These are phyloP conservation scores for Cryptosporidium parvum DNA, from an alignment of 169 alveolate species.

Conservation along the genomic window DNA sequence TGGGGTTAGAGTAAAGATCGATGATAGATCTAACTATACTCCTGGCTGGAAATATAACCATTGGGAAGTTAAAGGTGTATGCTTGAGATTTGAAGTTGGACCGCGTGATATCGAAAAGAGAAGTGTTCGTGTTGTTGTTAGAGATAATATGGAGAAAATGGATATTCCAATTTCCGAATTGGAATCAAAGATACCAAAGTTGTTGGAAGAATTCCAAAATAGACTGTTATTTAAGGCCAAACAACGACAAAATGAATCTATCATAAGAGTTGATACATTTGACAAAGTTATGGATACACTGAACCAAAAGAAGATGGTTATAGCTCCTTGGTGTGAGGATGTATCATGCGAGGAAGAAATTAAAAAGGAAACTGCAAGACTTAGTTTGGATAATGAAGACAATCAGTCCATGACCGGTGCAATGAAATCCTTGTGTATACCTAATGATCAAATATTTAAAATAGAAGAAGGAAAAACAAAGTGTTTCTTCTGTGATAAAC, in stretches of 20 bases:
- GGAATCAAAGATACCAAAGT: slow-evolving; percentile 77
- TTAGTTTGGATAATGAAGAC: slow-evolving; percentile 51
- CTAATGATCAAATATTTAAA: slow-evolving; percentile 91
- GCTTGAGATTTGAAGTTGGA: slow-evolving; percentile 98
- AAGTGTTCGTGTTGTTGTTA: slow-evolving; percentile 89
- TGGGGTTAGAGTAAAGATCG: slow-evolving; percentile 80
- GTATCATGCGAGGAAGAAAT: slow-evolving; percentile 83
- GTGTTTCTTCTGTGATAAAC: slow-evolving; percentile 96
- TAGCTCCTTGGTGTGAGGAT: slow-evolving; percentile 93
- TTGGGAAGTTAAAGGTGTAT: slow-evolving; percentile 99
- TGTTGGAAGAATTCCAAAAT: slow-evolving; percentile 82
- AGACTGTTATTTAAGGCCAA: slow-evolving; percentile 82
- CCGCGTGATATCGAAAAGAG: slow-evolving; percentile 93
- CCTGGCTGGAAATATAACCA: slow-evolving; percentile 99
- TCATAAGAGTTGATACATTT: slow-evolving; percentile 78
- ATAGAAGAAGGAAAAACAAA: slow-evolving; percentile 88
- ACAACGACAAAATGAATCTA: slow-evolving; percentile 78
- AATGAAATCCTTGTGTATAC: slow-evolving; percentile 97
- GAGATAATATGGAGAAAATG: slow-evolving; percentile 89
- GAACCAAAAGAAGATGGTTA: slow-evolving; percentile 83
- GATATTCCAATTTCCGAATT: slow-evolving; percentile 81
- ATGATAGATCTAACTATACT: slow-evolving; percentile 94
- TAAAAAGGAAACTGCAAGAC: slow-evolving; percentile 81
- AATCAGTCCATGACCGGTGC: slow-evolving; percentile 91
- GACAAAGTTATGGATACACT: slow-evolving; percentile 89